A percentile compares a stretch with the other conserved stretches of the same genome.
These are phyloP conservation scores for Conticribra guillardii DNA, from an alignment of 108 stramenopile genomes.

Conservation along the genomic window DNA sequence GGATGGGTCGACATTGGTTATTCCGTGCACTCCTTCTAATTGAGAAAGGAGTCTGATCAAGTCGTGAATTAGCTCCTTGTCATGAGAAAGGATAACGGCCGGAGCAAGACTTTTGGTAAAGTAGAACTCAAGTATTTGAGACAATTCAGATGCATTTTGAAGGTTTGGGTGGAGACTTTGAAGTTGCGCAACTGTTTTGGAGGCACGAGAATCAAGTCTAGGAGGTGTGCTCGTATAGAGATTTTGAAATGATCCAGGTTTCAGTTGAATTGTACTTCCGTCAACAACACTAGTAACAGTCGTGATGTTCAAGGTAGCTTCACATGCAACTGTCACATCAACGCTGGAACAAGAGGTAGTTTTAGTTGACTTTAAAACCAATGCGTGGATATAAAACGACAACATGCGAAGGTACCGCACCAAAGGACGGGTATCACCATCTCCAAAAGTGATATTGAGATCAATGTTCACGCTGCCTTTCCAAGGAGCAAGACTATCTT, in stretches of 20 bases:
- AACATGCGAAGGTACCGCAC: slow-evolving; percentile 62
- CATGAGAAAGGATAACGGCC: slow-evolving; percentile 55
- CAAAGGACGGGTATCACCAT: slow-evolving; percentile 61
- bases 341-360: neutral
- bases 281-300: slow-evolving; percentile 1
- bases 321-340: slow-evolving; percentile 18
- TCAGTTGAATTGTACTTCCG: slow-evolving; percentile 19
- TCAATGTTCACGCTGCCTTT: slow-evolving; percentile 9
- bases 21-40: slow-evolving; percentile 35
- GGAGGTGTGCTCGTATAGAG: slow-evolving; percentile 29
- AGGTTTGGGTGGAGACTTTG: slow-evolving; percentile 3
- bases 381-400: slow-evolving; percentile 43
- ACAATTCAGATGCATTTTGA: slow-evolving; percentile 29
- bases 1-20: slow-evolving; percentile 34
- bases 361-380: slow-evolving; percentile 10
- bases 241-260: slow-evolving; percentile 29
- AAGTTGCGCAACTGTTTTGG: slow-evolving; percentile 14
- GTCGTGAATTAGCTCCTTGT: slow-evolving; percentile 17
- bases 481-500: slow-evolving; percentile 21
- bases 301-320: slow-evolving; percentile 12
- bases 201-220: slow-evolving; percentile 30
- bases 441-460: slow-evolving; percentile 39
- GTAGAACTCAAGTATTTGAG: slow-evolving; percentile 64
- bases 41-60: slow-evolving; percentile 32
- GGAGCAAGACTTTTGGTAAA: slow-evolving; percentile 57